Evolutionary conservation across 805 yeast species (phyloP).

Genomic region (Priceomyces carsonii): DNA sequence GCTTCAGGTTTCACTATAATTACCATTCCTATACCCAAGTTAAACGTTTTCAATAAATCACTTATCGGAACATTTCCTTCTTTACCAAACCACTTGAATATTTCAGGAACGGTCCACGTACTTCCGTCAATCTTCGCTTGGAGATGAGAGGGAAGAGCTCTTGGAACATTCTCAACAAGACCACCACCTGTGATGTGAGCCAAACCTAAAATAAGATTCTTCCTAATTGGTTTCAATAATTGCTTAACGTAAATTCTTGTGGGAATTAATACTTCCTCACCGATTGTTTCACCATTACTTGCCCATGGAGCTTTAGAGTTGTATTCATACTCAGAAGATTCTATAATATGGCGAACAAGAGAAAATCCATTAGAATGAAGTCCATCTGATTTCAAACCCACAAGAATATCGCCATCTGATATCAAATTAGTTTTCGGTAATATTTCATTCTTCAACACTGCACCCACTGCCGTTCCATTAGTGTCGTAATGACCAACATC

Average conservation of each 20-base stretch:
- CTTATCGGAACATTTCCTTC: slow-evolving; percentile 85
- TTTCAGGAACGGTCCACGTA: slow-evolving; percentile 82
- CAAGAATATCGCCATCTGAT: slow-evolving; percentile 75
- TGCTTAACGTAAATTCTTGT: slow-evolving; percentile 95
- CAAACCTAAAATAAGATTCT: slow-evolving; percentile 75
- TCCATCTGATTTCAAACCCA: slow-evolving; percentile 91
- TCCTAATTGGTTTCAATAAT: slow-evolving; percentile 68
- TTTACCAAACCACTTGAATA: slow-evolving; percentile 91
- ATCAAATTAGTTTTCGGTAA: slow-evolving; percentile 71
- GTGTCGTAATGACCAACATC: slow-evolving; percentile 95
- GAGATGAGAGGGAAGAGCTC: slow-evolving; percentile 81
- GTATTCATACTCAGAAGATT: slow-evolving; percentile 68
- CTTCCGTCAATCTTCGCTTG: slow-evolving; percentile 79
- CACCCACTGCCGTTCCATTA: slow-evolving; percentile 98
- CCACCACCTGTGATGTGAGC: slow-evolving; percentile 99
- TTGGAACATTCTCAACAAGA: slow-evolving; percentile 90
- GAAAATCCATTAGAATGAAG: slow-evolving; percentile 97
- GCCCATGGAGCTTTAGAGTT: slow-evolving; percentile 83
- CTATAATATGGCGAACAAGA: slow-evolving; percentile 87
- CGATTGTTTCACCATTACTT: slow-evolving; percentile 64
- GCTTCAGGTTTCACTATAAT: slow-evolving; percentile 73
- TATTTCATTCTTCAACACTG: slow-evolving; percentile 73
- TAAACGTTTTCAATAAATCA: slow-evolving; percentile 88
- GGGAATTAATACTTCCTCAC: slow-evolving; percentile 84
- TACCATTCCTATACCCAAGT: slow-evolving; percentile 97